Conservation (phyloP, 345 rosid genomes). For the Brassica incana region DNA sequence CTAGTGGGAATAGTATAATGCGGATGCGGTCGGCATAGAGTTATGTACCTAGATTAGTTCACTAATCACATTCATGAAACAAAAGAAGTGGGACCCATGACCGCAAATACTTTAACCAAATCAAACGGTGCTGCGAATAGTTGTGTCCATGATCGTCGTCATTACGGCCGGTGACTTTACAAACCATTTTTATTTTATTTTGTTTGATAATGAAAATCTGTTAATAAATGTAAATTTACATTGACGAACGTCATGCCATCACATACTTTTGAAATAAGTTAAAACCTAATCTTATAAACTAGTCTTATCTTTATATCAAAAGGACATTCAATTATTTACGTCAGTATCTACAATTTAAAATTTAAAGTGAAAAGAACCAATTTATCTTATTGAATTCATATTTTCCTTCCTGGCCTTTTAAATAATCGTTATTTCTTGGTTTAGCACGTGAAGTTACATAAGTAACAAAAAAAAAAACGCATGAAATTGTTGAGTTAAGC, state of each 20-base stretch:
- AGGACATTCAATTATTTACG: neutral
- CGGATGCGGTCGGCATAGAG: slow-evolving; percentile 24
- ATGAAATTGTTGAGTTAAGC: too few species aligned
- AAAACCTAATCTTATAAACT: slow-evolving; percentile 32
- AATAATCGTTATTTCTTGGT: neutral
- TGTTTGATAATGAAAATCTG: neutral
- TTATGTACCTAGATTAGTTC: slow-evolving; percentile 36
- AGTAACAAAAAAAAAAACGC: neutral
- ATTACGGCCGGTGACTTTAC: slow-evolving; percentile 37
- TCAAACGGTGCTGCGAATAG: slow-evolving; percentile 38
- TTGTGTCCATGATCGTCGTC: slow-evolving; percentile 48
- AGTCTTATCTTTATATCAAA: slow-evolving; percentile 13
- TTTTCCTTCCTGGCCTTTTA: neutral
- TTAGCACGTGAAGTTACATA: neutral
- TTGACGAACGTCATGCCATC: slow-evolving; percentile 33
- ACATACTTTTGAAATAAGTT: slow-evolving; percentile 7
- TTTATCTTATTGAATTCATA: neutral
- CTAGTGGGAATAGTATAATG: slow-evolving; percentile 11
- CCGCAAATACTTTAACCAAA: slow-evolving; percentile 34
- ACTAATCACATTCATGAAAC: slow-evolving; percentile 37
- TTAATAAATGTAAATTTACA: neutral
- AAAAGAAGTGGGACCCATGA: slow-evolving; percentile 39
- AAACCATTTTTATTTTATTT: neutral
- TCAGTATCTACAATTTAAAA: neutral
- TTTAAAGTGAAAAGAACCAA: neutral